Evolutionary conservation across 1,139 yeast species (phyloP).

Genomic region (Blastobotrys illinoisensis): DNA sequence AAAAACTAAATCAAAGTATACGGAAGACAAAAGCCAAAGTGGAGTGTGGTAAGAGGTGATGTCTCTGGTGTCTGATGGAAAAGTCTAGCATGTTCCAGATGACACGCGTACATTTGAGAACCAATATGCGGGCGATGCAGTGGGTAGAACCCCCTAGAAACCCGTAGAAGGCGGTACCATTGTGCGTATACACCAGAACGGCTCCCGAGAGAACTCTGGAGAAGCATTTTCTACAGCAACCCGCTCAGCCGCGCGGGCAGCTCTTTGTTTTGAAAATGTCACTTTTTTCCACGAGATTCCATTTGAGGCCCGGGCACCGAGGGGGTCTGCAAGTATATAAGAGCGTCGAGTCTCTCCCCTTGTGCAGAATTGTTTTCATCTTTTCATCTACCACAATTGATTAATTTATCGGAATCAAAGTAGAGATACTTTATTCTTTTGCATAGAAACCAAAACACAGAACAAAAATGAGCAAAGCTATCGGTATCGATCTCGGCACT

Average conservation of each 20-base stretch:
- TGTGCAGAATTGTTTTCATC: background rate
- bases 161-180: background rate
- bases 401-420: background rate
- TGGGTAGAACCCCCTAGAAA: background rate
- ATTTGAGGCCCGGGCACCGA: background rate
- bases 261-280: background rate
- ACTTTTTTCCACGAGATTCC: background rate
- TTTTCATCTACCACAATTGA: background rate
- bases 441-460: background rate
- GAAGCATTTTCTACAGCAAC: background rate
- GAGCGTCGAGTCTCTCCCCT: background rate
- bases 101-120: background rate
- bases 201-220: background rate
- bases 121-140: background rate
- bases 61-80: background rate
- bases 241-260: background rate
- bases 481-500: constrained; percentile 92
- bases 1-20: too few species aligned
- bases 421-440: background rate
- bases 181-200: background rate
- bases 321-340: background rate
- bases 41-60: background rate
- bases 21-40: background rate
- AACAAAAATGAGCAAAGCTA: constrained; percentile 30
- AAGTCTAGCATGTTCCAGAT: background rate